These are phyloP conservation scores for Macroventuria anomochaeta DNA, from an alignment of 2,329 filamentous ascomycete species.

Conservation along the genomic window DNA sequence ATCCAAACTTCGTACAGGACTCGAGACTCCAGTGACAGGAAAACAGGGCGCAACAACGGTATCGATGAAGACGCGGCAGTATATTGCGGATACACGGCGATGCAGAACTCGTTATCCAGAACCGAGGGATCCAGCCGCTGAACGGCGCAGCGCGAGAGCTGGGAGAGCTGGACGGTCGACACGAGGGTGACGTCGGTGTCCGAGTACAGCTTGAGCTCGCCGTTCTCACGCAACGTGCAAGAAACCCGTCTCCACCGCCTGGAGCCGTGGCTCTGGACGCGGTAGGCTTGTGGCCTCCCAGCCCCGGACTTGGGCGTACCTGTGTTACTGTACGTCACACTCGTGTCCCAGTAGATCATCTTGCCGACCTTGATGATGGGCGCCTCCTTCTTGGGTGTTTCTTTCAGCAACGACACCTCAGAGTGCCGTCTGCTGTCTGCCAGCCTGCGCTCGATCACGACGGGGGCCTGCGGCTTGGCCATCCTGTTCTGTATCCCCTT, in stretches of 20 bases:
- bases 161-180: slow-evolving; percentile 83
- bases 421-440: slow-evolving; percentile 56
- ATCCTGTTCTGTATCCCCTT: slow-evolving; percentile 62
- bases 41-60: slow-evolving; percentile 84
- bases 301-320: slow-evolving; percentile 42
- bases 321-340: slow-evolving; percentile 58
- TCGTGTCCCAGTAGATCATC: slow-evolving; percentile 74
- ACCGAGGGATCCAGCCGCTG: slow-evolving; percentile 91
- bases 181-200: slow-evolving; percentile 83
- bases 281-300: slow-evolving; percentile 59
- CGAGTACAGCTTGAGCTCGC: slow-evolving; percentile 87
- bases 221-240: slow-evolving; percentile 92
- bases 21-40: slow-evolving; percentile 83
- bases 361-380: slow-evolving; percentile 87
- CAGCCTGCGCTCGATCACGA: slow-evolving; percentile 45
- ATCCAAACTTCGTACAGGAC: slow-evolving; percentile 98
- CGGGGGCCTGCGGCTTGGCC: slow-evolving; percentile 56
- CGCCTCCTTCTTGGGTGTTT: slow-evolving; percentile 70
- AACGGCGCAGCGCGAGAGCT: slow-evolving; percentile 86
- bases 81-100: slow-evolving; percentile 95
- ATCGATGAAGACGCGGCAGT: slow-evolving; percentile 74
- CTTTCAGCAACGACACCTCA: slow-evolving; percentile 64
- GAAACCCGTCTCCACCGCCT: slow-evolving; percentile 87
- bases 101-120: slow-evolving; percentile 89
- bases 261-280: slow-evolving; percentile 63